A percentile compares a stretch with the other conserved stretches of the same genome.
Conservation (phyloP, 2,329 filamentous ascomycete species). For the Paecilomyces niveus region DNA sequence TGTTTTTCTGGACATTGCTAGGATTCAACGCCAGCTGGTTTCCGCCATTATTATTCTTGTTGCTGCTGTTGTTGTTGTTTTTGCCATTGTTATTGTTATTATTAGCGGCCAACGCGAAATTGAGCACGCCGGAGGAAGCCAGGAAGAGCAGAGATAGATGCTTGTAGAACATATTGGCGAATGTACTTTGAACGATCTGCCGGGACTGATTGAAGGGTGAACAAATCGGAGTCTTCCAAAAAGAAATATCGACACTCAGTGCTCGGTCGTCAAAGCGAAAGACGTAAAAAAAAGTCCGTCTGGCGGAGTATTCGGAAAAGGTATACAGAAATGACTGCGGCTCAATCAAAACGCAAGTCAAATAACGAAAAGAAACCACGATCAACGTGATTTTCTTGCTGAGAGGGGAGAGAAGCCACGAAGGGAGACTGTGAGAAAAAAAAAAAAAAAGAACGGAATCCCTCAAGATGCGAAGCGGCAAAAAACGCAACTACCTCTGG, state of each 20-base stretch:
- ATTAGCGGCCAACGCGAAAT: conserved; percentile 1
- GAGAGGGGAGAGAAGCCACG: conserved; percentile 2
- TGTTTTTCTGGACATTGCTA: conserved; percentile 35
- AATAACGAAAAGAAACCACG: conserved; percentile 8
- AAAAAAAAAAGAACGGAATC: conserved; percentile 12
- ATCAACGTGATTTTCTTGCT: conserved; percentile 12
- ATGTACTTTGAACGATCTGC: neutral
- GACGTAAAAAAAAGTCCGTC: conserved; percentile 1
- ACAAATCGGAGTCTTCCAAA: conserved; percentile 2
- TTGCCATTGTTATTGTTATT: conserved; percentile 12
- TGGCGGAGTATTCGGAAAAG: conserved; percentile 1
- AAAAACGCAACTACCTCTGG: conserved; percentile 1
- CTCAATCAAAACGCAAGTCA: conserved; percentile 1
- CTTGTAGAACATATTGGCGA: conserved; percentile 5
- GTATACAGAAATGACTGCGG: neutral
- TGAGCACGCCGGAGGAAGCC: conserved; percentile 1
- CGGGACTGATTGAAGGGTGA: neutral
- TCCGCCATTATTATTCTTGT: conserved; percentile 11
- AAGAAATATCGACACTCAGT: conserved; percentile 5
- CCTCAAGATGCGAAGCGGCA: conserved; percentile 6
- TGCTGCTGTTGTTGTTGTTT: conserved; percentile 12
- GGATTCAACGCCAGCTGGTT: conserved; percentile 24
- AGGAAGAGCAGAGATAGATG: conserved; percentile 2
- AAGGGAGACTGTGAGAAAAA: conserved; percentile 5
- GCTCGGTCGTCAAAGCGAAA: neutral